Base-by-base conservation (phyloP, 768 basidiomycete species). In the Nidularia pulvinata region DNA sequence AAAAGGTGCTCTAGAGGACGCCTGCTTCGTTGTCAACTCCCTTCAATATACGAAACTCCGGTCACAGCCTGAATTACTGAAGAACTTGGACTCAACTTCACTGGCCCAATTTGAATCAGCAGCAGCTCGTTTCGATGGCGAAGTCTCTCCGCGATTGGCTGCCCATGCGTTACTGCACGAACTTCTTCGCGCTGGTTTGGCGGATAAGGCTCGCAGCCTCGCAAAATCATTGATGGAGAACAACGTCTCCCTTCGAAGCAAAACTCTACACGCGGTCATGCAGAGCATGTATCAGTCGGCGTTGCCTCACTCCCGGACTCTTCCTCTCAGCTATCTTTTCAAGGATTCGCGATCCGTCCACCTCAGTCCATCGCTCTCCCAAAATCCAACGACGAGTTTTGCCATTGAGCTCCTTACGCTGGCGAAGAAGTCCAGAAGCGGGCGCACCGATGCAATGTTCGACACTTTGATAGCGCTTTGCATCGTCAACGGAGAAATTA, bases 401-500 rank as follows among this genome's bases (percentile, higher is more conserved):
- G 85, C 86, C 0, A 52, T 90, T 30, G 63, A 69, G 22, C 75
- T 91, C 2, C 64, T 90, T 25, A 60, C 70, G 43, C 66, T 72
- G 3, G 86, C 87, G 0, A 77, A 81, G n/a, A 65, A 74, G 42
- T 77, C 79, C 44, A 75, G 82, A 32, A 81, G 82, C 49, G 71
- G 76, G 33, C 79, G 85, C 44, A 81, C 83, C 1, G 68, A 79
- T n/a, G 70, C 73, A 33, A 83, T 89, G 75, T 89, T 84, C 61
- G 77, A 78, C 49, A 73, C 75, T 1, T 67, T 91, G 48, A 74
- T 92, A 57, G 72, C 79, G 3, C 77, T 85, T 7, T 88, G 86
- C 52, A 71, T 93, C 16, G 64, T 91, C 37, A 89, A 93, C 48
- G 89, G 89, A 25, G 91, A 93, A 63, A 84, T 93, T 48, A 77